A percentile compares a stretch with the other conserved stretches of the same genome.
phyloP scores from a whole-genome alignment of 2,329 filamentous ascomycete species.

The Monosporascus sp. region DNA sequence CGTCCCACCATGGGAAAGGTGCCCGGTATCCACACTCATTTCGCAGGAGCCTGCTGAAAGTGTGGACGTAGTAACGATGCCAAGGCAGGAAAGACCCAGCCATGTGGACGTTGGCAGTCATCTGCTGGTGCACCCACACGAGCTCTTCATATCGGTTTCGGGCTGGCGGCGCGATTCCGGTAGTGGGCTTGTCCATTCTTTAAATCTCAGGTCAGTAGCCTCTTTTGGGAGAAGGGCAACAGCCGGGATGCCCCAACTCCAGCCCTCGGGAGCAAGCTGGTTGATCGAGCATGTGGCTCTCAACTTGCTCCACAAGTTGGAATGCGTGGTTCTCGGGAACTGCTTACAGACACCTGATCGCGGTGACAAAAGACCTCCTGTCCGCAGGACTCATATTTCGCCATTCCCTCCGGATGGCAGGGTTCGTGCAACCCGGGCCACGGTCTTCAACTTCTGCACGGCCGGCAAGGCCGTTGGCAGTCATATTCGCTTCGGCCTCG shows the following conservation, averaged over 20 bases:
- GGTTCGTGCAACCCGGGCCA: constrained; percentile 14
- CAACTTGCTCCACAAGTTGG: too few relatives aligned
- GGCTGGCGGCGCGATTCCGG: constrained; percentile 18
- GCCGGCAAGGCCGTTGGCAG: not conserved
- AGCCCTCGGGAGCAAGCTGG: not conserved
- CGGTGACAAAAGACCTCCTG: constrained; percentile 22
- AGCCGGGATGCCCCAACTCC: not conserved
- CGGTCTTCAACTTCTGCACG: not conserved
- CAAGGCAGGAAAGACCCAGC: constrained; percentile 26
- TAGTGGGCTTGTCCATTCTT: constrained; percentile 16
- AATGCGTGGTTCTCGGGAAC: not conserved
- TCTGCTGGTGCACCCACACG: constrained; percentile 25
- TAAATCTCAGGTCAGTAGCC: not conserved
- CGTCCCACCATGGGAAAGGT: constrained; percentile 29
- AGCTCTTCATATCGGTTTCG: constrained; percentile 29
- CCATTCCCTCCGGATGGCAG: constrained; percentile 26
- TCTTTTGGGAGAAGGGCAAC: not conserved
- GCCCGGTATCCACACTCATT: constrained; percentile 27
- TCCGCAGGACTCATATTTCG: constrained; percentile 23
- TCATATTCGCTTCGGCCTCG: not conserved
- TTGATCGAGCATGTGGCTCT: not conserved
- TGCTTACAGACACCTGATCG: constrained; percentile 22
- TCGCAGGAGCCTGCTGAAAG: constrained; percentile 24
- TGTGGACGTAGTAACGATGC: constrained; percentile 28
- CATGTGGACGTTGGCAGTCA: constrained; percentile 27